Conservation (phyloP, 768 basidiomycete genomes). For the Jaapia argillacea region DNA sequence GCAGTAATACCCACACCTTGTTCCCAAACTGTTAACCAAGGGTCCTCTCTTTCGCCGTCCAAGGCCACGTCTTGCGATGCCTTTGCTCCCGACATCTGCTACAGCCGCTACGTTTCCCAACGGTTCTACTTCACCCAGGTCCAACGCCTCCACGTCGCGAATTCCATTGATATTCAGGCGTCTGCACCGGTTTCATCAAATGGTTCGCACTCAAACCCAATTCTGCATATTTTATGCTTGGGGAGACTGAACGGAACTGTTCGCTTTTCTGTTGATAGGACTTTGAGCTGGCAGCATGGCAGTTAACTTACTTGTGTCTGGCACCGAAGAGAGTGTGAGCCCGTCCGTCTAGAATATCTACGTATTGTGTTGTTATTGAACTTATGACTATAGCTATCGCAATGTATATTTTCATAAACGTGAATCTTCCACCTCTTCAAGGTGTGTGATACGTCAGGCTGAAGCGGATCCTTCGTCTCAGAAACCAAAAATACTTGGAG, state of each 20-base stretch:
- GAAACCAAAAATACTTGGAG: conserved; percentile 99
- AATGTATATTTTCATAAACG: conserved; percentile 98
- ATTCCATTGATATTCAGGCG: conserved; percentile 76
- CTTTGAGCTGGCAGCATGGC: conserved; percentile 95
- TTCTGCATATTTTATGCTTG: no score
- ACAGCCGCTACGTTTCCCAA: conserved; percentile 11
- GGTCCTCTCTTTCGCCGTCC: conserved; percentile 9
- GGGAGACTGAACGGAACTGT: conserved; percentile 2
- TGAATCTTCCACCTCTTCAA: conserved; percentile 26
- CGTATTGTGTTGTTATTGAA: conserved; percentile 8
- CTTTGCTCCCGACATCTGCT: conserved; percentile 13
- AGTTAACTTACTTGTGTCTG: conserved; percentile 87
- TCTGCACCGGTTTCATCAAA: conserved; percentile 75
- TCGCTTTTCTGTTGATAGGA: conserved; percentile 41
- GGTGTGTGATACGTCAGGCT: no score
- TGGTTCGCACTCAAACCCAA: conserved; percentile 42
- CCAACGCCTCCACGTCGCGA: conserved; percentile 30
- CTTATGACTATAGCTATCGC: conserved; percentile 79
- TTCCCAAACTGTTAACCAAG: conserved; percentile 10
- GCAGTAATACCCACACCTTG: background rate
- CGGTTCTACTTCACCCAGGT: conserved; percentile 7
- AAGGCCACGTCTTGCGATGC: conserved; percentile 12
- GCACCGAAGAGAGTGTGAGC: conserved; percentile 85
- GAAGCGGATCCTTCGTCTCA: conserved; percentile 25
- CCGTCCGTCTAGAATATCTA: background rate